phyloP scores from a whole-genome alignment of 768 basidiomycete genomes.

The Phlebiopsis flavidoalba region DNA sequence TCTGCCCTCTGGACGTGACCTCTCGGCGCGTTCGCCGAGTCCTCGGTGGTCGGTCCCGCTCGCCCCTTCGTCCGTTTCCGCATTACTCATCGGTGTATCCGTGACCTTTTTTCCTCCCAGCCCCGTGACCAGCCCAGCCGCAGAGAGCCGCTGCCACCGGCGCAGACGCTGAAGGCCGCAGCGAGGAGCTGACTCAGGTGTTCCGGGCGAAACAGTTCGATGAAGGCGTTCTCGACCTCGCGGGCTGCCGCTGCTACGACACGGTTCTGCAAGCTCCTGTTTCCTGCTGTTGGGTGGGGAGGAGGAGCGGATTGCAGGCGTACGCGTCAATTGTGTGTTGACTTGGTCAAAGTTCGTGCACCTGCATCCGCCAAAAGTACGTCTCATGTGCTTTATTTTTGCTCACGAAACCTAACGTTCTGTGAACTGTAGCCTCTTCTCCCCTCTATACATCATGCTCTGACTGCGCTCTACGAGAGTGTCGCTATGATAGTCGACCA shows the following conservation, averaged over 20 bases:
- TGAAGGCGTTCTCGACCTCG: constrained; percentile 68
- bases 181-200: constrained; percentile 69
- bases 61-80: not conserved
- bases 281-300: constrained; percentile 96
- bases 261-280: constrained; percentile 93
- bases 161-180: constrained; percentile 72
- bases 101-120: too few species aligned
- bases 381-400: constrained; percentile 10
- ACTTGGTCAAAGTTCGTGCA: constrained; percentile 75
- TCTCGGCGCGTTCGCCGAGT: constrained; percentile 82
- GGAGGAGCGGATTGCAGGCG: constrained; percentile 79
- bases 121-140: constrained; percentile 71
- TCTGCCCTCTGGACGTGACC: constrained; percentile 69
- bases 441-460: constrained; percentile 84
- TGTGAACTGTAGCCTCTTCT: constrained; percentile 63
- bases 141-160: constrained; percentile 80
- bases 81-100: constrained; percentile 6
- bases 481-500: constrained; percentile 96
- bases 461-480: constrained; percentile 92
- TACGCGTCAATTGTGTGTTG: constrained; percentile 93
- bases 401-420: constrained; percentile 7
- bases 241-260: constrained; percentile 85
- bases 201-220: constrained; percentile 83
- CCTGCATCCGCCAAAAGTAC: constrained; percentile 81
- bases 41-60: constrained; percentile 58